Evolutionary conservation across 148 eudicot species (phyloP), one percentile per base, ranked within the genome.

Genomic region (Fagopyrum esculentum): DNA sequence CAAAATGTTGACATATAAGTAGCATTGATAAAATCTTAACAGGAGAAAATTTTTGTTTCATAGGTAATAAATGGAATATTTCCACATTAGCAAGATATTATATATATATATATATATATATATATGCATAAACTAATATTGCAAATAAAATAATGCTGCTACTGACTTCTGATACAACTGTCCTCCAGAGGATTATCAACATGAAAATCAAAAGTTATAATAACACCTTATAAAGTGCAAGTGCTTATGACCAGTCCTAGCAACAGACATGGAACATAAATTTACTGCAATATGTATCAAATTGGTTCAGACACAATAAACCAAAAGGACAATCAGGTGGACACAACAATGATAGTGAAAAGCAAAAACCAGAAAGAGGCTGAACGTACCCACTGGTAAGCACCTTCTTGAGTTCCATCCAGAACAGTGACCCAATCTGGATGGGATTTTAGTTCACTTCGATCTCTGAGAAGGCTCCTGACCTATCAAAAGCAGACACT

Each of bases 331-430:
- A 3, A 61, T 61, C 45, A 40, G 71, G 71, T 5, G 47, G 43
- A n/a, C 19, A 66, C 47, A 43, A 40, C 71, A 66, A 66, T 66
- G 9, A 40, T 35, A 66, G 19, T 66, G 71, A 40, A 66, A 40
- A 66, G 47, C 5, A 66, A 66, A 66, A 43, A 43, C 45, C 69
- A 63, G 1, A 63, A 30, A 63, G 44, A 57, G 44, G 13, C 6
- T 63, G 43, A 66, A 66, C 97, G 79, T 95, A 95, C 99, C 98
- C 99, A 95, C 78, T 90, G 96, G 83, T 86, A 95, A 81, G 97
- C 92, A 77, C 99, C 99, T 88, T 95, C 99, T 87, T 95, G 97
- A 63, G 83, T 85, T 73, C 99, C 98, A 85, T 95, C 99, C 82
- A 95, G 78, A 73, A 95, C 99, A 54, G 92, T 85, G 61, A 92